Evolutionary conservation across 2,329 filamentous ascomycete species (phyloP), one percentile per base, ranked within the genome.

Genomic region (Alternaria triticina): DNA sequence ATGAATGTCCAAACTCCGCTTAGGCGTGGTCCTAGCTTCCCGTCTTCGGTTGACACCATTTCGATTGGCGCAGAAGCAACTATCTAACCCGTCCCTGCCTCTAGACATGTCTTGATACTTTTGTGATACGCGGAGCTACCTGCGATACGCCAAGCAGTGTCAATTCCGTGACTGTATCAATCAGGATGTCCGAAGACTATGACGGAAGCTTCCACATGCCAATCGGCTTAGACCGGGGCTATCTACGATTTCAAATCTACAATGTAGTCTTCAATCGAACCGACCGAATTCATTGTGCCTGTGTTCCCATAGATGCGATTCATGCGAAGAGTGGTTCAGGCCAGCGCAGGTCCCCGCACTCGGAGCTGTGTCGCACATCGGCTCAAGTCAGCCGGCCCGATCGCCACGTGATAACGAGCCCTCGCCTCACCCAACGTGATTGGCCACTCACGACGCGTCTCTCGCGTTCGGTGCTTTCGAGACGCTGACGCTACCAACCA

Each of bases 21-120:
- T 68, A 61, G 63, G 46, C 45, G 15, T 59, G 62, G 61, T 57
- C 70, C 64, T 58, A 74, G 73, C 70, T 71, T 60, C 63, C 54
- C 40, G 44, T 47, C 43, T 40, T 65, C 55, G 33, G 70, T 73
- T 62, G 69, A 73, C 68, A 66, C 62, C 58, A 51, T 46, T 54
- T 51, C 43, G 44, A 51, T 51, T 54, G 57, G 55, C 20, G 50
- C 22, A 69, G 62, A 67, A 66, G 65, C 61, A 64, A 65, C 40
- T 15, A 46, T 40, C 54, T 47, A 49, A 25, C 17, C 60, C 65
- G 59, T 36, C 30, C 55, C 25, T n/a, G 33, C 23, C 44, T 58
- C 57, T 61, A 30, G 36, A 43, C 33, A n/a, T 45, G 17, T 11
- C 30, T 11, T 30, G 17, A 30, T 44, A 10, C 13, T 27, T n/a